Percentiles rank a stretch among this genome's conserved stretches.
phyloP scores from a whole-genome alignment of 1,284 basidiomycete genomes.

The Gomphus bonarii region DNA sequence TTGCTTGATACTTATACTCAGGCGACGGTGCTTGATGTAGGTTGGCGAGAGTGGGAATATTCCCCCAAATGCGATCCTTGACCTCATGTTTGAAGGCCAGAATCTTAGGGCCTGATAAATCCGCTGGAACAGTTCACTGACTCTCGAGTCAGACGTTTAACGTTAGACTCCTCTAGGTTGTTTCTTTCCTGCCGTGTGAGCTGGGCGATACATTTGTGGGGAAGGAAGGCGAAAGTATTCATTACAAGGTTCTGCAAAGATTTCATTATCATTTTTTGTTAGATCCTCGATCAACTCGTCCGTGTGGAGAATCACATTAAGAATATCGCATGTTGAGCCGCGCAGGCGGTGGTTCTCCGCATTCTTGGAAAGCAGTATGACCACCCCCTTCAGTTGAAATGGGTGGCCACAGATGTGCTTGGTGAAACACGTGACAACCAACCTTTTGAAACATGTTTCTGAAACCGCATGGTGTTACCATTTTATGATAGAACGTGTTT shows the following conservation, averaged over 20 bases:
- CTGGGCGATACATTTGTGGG: slow-evolving; percentile 28
- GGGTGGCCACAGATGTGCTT: slow-evolving; percentile 39
- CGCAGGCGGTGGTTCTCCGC: slow-evolving; percentile 45
- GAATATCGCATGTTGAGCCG: slow-evolving; percentile 44
- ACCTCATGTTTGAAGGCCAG: neutral
- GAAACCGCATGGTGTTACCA: slow-evolving; percentile 46
- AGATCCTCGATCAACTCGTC: no score
- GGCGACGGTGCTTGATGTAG: slow-evolving; percentile 26
- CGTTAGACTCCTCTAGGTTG: slow-evolving; percentile 17
- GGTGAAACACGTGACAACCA: slow-evolving; percentile 36
- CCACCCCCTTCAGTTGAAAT: slow-evolving; percentile 53
- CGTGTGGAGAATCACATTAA: slow-evolving; percentile 47
- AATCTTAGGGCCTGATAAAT: neutral
- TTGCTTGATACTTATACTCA: slow-evolving; percentile 28
- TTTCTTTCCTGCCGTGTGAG: slow-evolving; percentile 14
- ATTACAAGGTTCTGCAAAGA: no score
- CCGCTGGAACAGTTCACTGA: neutral
- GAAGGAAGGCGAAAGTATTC: no score
- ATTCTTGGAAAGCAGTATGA: slow-evolving; percentile 52
- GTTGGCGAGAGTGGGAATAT: slow-evolving; percentile 20
- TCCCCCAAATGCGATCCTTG: neutral
- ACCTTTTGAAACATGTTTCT: slow-evolving; percentile 42
- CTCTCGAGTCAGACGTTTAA: slow-evolving; percentile 17
- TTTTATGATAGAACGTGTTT: slow-evolving; percentile 39
- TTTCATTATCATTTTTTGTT: no score